Base-by-base conservation (phyloP, 2,329 filamentous ascomycete species). In the Colletotrichum simmondsii region DNA sequence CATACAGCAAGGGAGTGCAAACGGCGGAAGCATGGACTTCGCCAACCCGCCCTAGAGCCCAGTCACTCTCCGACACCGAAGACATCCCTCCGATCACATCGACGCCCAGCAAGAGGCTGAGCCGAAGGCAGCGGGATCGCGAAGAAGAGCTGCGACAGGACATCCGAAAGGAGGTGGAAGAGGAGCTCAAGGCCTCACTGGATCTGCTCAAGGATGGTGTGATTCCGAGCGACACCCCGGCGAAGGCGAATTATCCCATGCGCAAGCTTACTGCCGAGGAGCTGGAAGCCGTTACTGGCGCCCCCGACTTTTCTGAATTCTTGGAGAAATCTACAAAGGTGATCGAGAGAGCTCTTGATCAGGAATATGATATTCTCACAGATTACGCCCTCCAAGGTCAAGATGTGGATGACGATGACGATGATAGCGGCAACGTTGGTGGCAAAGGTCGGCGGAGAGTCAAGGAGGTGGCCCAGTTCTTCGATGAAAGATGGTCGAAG, bases 1-100 rank as follows among this genome's bases (percentile, higher is more conserved):
- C 95, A 65, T 99, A 99, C 87, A 98, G 94, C 87, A 98, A 98
- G 85, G 95, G 92, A 68, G 95, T 98, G 26, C 97, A 99, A 83
- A 98, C 97, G 19, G 91, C 93, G 26, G 93, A 95, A 78, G 91
- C 92, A 75, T 94, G 94, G 91, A 86, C 87, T 22, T 85, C 87
- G 69, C 85, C 88, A 32, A 85, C 87, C 42, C 86, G 87, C 37
- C 84, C 88, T 1, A 87, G 88, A 63, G 87, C 86, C 4, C 86
- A 87, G 60, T 88, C 90, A 10, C 88, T 90, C 28, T 92, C 91
- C 19, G 92, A 95, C 35, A 87, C 88, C 35, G 92, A 93, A 26
- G 90, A 91, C 52, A 80, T 84, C 11, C 83, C 87, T 10, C 88
- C 88, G 56, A 85, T 86, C 16, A 87, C 87, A 42, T 86, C 89